Evolutionary conservation across 768 basidiomycete species (phyloP).

Genomic region (Panaeolus cyanescens): DNA sequence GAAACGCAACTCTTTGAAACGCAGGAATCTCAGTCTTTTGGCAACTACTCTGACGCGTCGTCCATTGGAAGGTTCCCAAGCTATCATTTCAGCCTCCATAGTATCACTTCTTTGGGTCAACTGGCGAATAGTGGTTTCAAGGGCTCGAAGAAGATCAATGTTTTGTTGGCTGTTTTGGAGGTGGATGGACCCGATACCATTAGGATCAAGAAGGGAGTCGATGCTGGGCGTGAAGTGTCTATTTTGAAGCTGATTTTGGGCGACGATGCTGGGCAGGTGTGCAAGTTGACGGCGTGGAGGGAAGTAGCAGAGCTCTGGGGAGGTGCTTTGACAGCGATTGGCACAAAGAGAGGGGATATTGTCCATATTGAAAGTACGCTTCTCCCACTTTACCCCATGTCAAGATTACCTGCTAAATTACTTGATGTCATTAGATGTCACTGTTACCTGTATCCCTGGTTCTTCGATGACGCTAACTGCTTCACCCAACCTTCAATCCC

Average conservation of each 20-base stretch:
- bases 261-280: slow-evolving; percentile 68
- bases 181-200: slow-evolving; percentile 77
- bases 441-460: slow-evolving; percentile 43
- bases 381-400: slow-evolving; percentile 5
- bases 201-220: slow-evolving; percentile 63
- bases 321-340: slow-evolving; percentile 38
- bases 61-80: slow-evolving; percentile 74
- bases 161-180: slow-evolving; percentile 71
- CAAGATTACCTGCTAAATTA: background rate
- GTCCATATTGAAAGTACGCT: slow-evolving; percentile 68
- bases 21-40: slow-evolving; percentile 41
- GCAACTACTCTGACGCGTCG: slow-evolving; percentile 60
- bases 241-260: slow-evolving; percentile 73
- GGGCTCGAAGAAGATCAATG: slow-evolving; percentile 50
- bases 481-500: slow-evolving; percentile 66
- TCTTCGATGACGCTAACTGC: slow-evolving; percentile 59
- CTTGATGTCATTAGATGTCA: slow-evolving; percentile 46
- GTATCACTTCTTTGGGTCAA: slow-evolving; percentile 52
- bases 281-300: slow-evolving; percentile 79
- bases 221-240: slow-evolving; percentile 70
- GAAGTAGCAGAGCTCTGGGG: slow-evolving; percentile 78
- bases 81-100: slow-evolving; percentile 73
- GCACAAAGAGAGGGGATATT: slow-evolving; percentile 70
- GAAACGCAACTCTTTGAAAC: slow-evolving; percentile 16
- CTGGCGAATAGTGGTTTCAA: slow-evolving; percentile 28